phyloP scores from a whole-genome alignment of 2,329 filamentous ascomycete species.

The Aaosphaeria pasadenensis region DNA sequence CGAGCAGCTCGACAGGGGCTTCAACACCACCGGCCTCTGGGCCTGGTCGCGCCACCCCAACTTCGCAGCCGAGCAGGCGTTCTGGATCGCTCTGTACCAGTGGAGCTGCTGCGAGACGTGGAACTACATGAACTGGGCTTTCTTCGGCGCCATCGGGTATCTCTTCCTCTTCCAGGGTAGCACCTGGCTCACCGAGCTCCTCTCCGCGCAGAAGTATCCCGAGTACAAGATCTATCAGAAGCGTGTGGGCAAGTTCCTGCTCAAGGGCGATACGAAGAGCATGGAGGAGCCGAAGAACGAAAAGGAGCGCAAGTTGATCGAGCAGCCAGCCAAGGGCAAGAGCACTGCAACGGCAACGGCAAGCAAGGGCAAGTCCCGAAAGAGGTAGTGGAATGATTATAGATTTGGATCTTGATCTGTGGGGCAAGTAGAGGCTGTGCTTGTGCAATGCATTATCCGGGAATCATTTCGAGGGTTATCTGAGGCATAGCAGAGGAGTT shows the following conservation, averaged over 20 bases:
- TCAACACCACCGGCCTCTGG: constrained; percentile 81
- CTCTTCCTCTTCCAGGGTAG: constrained; percentile 84
- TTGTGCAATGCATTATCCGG: too few relatives aligned
- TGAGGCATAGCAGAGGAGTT: too few relatives aligned
- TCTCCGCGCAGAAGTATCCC: constrained; percentile 79
- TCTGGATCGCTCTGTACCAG: constrained; percentile 86
- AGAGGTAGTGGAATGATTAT: neutral
- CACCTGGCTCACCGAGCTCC: constrained; percentile 80
- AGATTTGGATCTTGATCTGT: too few relatives aligned
- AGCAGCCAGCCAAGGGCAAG: constrained; percentile 14
- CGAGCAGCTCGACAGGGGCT: constrained; percentile 84
- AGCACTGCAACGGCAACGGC: neutral
- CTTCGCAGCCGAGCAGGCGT: constrained; percentile 84
- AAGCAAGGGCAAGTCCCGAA: constrained; percentile 7
- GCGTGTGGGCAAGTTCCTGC: constrained; percentile 80
- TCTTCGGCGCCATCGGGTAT: constrained; percentile 65
- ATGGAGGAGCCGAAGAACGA: constrained; percentile 21
- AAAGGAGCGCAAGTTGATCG: constrained; percentile 7
- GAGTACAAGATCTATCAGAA: constrained; percentile 84
- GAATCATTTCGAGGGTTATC: too few relatives aligned
- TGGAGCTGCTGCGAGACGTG: constrained; percentile 78
- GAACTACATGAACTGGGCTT: constrained; percentile 74
- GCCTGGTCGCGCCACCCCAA: constrained; percentile 90
- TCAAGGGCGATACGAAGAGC: constrained; percentile 44
- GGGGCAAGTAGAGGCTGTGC: too few relatives aligned